Conservation (phyloP, 2,329 filamentous ascomycete species). For the Pyricularia sp. region DNA sequence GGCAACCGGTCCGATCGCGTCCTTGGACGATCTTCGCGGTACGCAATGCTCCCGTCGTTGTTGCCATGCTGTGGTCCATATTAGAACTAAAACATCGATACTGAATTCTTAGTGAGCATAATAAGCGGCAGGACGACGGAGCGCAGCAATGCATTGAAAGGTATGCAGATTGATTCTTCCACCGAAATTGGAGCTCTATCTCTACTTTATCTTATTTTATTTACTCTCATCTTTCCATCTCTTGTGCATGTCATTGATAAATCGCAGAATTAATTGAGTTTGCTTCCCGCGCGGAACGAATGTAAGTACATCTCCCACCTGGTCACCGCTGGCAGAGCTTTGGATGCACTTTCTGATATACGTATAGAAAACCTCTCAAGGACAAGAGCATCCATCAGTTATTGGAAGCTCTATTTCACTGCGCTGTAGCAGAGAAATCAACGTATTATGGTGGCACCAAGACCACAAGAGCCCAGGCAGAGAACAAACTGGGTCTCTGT, state of each 20-base stretch:
- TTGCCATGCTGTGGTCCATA: not conserved
- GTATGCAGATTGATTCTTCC: constrained; percentile 4
- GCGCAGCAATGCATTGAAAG: constrained; percentile 12
- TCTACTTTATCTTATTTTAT: no score
- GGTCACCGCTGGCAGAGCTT: not conserved
- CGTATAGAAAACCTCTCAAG: constrained; percentile 33
- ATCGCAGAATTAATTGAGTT: constrained; percentile 3
- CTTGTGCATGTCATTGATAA: not conserved
- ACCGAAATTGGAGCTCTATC: not conserved
- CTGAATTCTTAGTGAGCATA: constrained; percentile 10
- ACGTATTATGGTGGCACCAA: constrained; percentile 46
- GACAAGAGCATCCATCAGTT: constrained; percentile 77
- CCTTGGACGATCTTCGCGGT: constrained; percentile 2
- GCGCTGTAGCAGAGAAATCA: constrained; percentile 57
- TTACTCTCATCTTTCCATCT: not conserved
- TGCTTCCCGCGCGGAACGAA: not conserved
- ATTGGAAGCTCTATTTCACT: constrained; percentile 71
- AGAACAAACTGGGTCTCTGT: constrained; percentile 54
- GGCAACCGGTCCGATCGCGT: not conserved
- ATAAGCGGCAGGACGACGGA: constrained; percentile 11
- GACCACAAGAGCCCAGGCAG: constrained; percentile 34
- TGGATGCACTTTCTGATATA: constrained; percentile 1
- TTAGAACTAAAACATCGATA: not conserved
- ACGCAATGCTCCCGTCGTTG: not conserved
- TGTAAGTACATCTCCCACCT: not conserved